Evolutionary conservation across 177 flowering plant species (phyloP), one percentile per base, ranked within the genome.

Genomic region (Vitis hybrid): DNA sequence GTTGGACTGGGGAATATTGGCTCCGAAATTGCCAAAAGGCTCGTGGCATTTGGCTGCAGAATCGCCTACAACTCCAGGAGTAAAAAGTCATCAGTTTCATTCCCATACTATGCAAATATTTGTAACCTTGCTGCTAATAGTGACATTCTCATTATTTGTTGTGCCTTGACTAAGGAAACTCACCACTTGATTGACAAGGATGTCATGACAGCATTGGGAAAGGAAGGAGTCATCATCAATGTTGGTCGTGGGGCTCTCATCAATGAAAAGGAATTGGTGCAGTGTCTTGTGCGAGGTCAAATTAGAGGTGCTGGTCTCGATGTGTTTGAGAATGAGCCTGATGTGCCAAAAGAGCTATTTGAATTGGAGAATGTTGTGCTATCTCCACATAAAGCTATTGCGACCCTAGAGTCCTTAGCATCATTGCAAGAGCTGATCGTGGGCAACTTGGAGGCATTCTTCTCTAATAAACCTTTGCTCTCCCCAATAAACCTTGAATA

Each of bases 1-100:
- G 76, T 89, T 14, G 89, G 90, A 11, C 72, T 87, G 6, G 91
- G 93, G 38, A 81, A 76, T 57, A 87, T 86, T 15, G 91, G 93
- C 55, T 78, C 78, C 18, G 57, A 74, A 63, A 63, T 82, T 50
- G 87, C 85, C 3, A 84, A 75, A 56, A 79, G 87, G 65, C 82
- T 86, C 3, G 67, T 67, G 15, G 83, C 86, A 6, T 87, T 87
- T 72, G 84, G 84, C 28, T 87, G 89, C 81, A 71, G 18, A 50
- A 82, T 89, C 19, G 75, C 85, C 31, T 89, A 89, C 82, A 76
- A 56, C 69, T 84, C 93, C 11, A 82, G 85, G 70, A 82, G 57
- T 38, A 67, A 71, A 71, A 87, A 86, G 20, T 81, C 83, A 18
- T 49, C 77, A 3, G 73, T 79, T 9, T 56, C 82, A 2, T 87